Evolutionary conservation across 768 basidiomycete species (phyloP).

Genomic region (Tricholoma saponaceum): DNA sequence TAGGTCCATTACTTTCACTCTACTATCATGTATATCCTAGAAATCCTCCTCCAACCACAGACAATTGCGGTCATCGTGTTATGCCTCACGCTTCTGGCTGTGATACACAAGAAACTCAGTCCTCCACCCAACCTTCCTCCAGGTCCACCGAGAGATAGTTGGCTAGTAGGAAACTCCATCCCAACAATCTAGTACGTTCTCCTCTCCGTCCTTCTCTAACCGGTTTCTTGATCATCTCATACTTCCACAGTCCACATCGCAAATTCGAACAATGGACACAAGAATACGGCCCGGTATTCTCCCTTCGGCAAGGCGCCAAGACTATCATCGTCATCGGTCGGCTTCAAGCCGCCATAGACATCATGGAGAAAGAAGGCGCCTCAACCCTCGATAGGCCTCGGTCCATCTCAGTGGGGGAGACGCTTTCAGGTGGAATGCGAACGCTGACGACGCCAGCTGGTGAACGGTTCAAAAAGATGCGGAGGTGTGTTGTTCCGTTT

Average conservation of each 20-base stretch:
- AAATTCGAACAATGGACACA: constrained; percentile 58
- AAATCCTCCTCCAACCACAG: no score
- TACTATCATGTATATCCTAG: no score
- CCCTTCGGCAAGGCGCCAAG: constrained; percentile 45
- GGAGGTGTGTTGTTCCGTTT: constrained; percentile 33
- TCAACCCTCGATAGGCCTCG: constrained; percentile 51
- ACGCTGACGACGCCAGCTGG: constrained; percentile 53
- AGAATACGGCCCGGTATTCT: constrained; percentile 58
- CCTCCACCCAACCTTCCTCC: neutral
- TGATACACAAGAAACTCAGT: neutral
- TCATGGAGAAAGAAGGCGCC: constrained; percentile 67
- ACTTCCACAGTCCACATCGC: constrained; percentile 36
- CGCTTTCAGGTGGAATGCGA: constrained; percentile 54
- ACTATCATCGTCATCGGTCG: constrained; percentile 45
- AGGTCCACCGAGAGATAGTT: constrained; percentile 1
- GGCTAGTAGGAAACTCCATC: constrained; percentile 2
- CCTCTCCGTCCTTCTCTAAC: neutral
- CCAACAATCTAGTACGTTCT: constrained; percentile 3
- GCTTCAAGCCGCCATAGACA: constrained; percentile 54
- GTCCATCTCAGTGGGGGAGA: constrained; percentile 55
- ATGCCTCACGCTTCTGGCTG: neutral
- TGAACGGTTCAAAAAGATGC: constrained; percentile 57
- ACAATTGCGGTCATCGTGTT: neutral
- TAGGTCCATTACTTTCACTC: no score
- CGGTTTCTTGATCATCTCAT: neutral